These are phyloP conservation scores for Silene latifolia DNA, from an alignment of 148 eudicot species.

Conservation along the genomic window DNA sequence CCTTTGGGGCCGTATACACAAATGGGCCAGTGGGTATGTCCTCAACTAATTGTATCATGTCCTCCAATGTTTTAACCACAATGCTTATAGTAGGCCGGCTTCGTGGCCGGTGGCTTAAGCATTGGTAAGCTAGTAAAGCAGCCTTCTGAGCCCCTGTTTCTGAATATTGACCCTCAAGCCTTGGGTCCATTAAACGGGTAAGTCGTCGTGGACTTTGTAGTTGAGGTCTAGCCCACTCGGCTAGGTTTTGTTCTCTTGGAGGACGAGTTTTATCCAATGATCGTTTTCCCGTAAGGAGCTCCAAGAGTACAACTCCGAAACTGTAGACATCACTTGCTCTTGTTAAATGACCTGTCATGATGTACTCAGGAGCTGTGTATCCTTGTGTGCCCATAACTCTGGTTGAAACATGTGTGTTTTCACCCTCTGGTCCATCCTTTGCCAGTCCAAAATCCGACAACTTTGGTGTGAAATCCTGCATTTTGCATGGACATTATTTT, in stretches of 20 bases:
- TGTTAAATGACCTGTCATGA: constrained; percentile 91
- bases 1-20: constrained; percentile 60
- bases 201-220: constrained; percentile 57
- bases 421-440: constrained; percentile 83
- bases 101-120: constrained; percentile 80
- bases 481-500: neutral
- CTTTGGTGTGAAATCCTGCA: constrained; percentile 69
- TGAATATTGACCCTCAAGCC: constrained; percentile 72
- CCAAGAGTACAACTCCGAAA: constrained; percentile 80
- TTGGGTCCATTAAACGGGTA: constrained; percentile 69
- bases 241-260: constrained; percentile 63
- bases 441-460: constrained; percentile 84
- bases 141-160: constrained; percentile 69
- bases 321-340: constrained; percentile 93
- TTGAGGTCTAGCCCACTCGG: constrained; percentile 78
- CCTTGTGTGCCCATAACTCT: constrained; percentile 89
- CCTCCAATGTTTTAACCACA: constrained; percentile 60
- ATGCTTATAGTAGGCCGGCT: constrained; percentile 58
- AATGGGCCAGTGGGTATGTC: constrained; percentile 53
- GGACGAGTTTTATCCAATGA: constrained; percentile 74
- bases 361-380: constrained; percentile 84
- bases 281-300: constrained; percentile 70
- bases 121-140: constrained; percentile 70
- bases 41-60: constrained; percentile 38
- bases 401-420: constrained; percentile 73